Base-by-base conservation (phyloP, 2,329 filamentous ascomycete species). In the Thermothelomyces thermophilus region DNA sequence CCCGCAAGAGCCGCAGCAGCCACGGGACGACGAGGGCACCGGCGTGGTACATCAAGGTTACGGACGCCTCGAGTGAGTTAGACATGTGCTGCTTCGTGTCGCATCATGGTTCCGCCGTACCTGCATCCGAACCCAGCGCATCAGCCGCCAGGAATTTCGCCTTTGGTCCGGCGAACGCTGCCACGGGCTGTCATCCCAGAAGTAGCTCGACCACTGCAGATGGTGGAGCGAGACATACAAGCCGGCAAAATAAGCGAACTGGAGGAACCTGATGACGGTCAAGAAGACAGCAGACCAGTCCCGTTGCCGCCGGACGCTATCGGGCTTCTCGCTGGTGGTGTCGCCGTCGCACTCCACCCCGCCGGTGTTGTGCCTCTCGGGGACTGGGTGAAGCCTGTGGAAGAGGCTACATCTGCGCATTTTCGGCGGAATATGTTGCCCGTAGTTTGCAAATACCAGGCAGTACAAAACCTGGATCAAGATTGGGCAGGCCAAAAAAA, bases 211-310 rank as follows among this genome's bases (percentile, higher is more conserved):
- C 28, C 24, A 22, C 17, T 43, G 34, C 33, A 51, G 56, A 50
- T 43, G 48, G 45, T 47, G 55, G 31, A 57, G 53, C 44, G 57
- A 50, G 34, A 16, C 22, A 24, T 51, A 51, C 8, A 42, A 46
- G 31, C 49, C 41, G 33, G 83, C 50, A 9, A 58, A 57, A 16
- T 56, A 60, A 35, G 41, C 42, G 36, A 54, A 56, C 36, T 62
- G 60, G 47, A 56, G 58, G n/a, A 58, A 36, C 11, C 60, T 50
- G 41, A 60, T 40, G 11, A 39, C 44, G 1, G 54, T 47, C 16
- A 56, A 40, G 41, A 50, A 45, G 17, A 59, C 46, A 37, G 39
- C 54, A 13, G 56, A 48, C 39, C 53, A 57, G 31, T 53, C 51
- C 7, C 49, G 53, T 19, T 44, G 50, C 34, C 50, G 31, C 35